Evolutionary conservation across 139 green algal species (phyloP), one percentile per base, ranked within the genome.

Genomic region (Tetratostichococcus sp.): DNA sequence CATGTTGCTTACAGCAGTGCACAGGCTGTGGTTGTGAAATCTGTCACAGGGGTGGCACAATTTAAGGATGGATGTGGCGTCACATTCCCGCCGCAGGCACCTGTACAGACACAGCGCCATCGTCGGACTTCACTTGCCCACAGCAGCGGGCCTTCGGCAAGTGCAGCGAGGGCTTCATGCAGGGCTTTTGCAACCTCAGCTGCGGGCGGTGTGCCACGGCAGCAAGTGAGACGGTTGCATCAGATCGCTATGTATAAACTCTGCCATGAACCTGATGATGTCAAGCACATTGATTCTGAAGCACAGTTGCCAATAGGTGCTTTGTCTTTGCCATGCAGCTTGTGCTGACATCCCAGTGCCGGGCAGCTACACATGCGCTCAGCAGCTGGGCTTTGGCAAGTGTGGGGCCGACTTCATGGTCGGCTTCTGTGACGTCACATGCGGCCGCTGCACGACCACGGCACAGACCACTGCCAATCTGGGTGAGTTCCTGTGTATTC

Each of bases 321-420:
- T 17, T 4, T 31, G 58, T n/a, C 4, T 26, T 11, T 66, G 25
- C n/a, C 17, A 66, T n/a, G 58, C n/a, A 68, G n/a, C 11, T 16
- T 32, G 62, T 26, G 22, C 22, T 5, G 50, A 62, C 50, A 2
- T 25, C 19, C 11, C 14, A 28, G 50, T 62, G 35, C 70, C 65
- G 21, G 59, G 34, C 21, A 34, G 42, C 1, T 74, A 72, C 74
- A 82, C 69, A 30, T 86, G 82, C 82, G 30, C 69, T 30, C 78
- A 86, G 50, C 82, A 86, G 76, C 30, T 28, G 33, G n/a, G n/a
- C 30, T 85, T 57, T 1, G 79, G 79, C 65, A 75, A 85, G 74
- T 80, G 75, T 70, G 28, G 26, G 30, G 67, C 39, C 17, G 59
- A 31, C 8, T 84, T 72, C n/a, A 76, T 81, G 67, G n/a, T 59